A percentile compares a stretch with the other conserved stretches of the same genome.
These are phyloP conservation scores for Echinochloa phyllopogon DNA, from an alignment of 176 grass and related monocot species.

Conservation along the genomic window DNA sequence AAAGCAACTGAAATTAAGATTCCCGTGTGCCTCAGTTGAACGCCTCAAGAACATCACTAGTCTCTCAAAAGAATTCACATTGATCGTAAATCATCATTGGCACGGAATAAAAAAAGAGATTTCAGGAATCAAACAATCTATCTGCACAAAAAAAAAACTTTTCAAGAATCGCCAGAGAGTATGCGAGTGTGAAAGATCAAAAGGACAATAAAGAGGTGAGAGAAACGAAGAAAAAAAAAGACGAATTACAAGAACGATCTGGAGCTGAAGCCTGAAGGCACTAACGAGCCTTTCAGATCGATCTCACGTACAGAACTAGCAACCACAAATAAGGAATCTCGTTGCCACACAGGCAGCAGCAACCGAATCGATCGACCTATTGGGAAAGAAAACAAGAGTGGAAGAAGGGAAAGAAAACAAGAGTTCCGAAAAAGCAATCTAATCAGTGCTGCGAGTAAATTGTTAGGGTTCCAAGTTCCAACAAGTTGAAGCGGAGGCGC, in stretches of 20 bases:
- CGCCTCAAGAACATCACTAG: slow-evolving; percentile 32
- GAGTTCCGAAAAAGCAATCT: not conserved
- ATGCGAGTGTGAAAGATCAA: not conserved
- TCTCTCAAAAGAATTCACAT: slow-evolving; percentile 20
- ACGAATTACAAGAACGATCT: not conserved
- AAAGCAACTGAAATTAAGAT: not conserved
- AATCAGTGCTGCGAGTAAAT: not conserved
- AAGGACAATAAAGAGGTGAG: not conserved
- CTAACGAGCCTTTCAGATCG: not conserved
- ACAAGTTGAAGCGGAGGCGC: not conserved
- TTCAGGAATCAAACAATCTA: not conserved
- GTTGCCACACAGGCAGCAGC: not conserved
- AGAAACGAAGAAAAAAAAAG: not conserved
- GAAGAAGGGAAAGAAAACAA: not conserved
- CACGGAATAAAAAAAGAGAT: not conserved
- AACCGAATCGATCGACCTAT: not conserved
- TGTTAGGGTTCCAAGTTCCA: not conserved
- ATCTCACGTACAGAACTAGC: not conserved
- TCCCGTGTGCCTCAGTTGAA: slow-evolving; percentile 21
- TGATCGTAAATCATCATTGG: not conserved
- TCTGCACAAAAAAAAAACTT: too few species aligned
- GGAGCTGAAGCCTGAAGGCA: not conserved
- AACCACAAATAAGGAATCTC: not conserved
- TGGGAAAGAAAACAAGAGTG: not conserved
- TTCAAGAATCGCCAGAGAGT: not conserved